Evolutionary conservation across 768 basidiomycete genomes (phyloP).

Genomic region (Lactifluus piperatus): DNA sequence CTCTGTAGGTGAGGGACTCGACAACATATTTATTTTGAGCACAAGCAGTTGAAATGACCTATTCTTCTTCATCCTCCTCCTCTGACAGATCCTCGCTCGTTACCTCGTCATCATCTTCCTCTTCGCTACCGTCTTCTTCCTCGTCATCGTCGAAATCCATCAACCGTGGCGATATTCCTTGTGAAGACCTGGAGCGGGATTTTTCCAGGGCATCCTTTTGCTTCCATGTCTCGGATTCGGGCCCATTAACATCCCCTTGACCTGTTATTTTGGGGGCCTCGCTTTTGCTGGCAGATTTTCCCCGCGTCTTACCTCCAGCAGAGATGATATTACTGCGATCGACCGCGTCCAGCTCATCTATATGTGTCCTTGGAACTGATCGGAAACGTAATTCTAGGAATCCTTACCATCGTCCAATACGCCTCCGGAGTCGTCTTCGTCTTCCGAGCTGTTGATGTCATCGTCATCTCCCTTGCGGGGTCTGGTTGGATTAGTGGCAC

Average conservation of each 20-base stretch:
- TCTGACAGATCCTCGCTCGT: constrained; percentile 23
- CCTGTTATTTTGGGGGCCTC: constrained; percentile 24
- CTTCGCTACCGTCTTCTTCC: constrained; percentile 29
- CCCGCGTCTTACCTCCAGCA: constrained; percentile 24
- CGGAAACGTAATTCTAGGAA: background rate
- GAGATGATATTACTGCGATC: constrained; percentile 20
- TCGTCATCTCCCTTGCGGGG: constrained; percentile 24
- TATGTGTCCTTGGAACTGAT: background rate
- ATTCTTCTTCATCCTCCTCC: constrained; percentile 26
- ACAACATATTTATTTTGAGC: too few species aligned
- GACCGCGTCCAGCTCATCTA: constrained; percentile 26
- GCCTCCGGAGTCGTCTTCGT: constrained; percentile 21
- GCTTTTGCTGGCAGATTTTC: constrained; percentile 24
- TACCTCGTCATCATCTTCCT: constrained; percentile 26
- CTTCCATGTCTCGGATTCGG: constrained; percentile 39
- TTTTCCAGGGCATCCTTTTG: constrained; percentile 10
- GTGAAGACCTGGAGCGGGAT: constrained; percentile 2
- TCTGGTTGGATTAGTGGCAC: background rate
- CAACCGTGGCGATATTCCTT: constrained; percentile 31
- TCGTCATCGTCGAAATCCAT: constrained; percentile 35
- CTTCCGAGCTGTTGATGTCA: constrained; percentile 20
- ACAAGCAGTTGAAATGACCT: too few species aligned
- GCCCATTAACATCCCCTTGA: constrained; percentile 36
- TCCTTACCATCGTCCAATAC: constrained; percentile 24
- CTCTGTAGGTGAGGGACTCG: too few species aligned